Evolutionary conservation across 352 stramenopile genomes (phyloP), one percentile per base, ranked within the genome.

Genomic region (Phytophthora pistaciae): DNA sequence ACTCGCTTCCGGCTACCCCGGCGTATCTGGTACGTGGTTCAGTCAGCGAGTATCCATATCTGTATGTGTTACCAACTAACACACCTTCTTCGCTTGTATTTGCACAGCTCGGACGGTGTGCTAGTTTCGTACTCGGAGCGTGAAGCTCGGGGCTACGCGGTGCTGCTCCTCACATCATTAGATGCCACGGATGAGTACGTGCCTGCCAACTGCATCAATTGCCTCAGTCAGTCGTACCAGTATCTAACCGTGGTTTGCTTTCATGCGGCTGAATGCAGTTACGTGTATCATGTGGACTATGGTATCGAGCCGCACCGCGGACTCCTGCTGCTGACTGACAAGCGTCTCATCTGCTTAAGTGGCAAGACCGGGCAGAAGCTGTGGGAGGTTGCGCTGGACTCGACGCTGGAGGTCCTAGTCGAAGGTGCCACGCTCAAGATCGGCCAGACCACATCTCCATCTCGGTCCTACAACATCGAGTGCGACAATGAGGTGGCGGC

Each of bases 251-350:
- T 11, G 31, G 10, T 10, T n/a, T 50, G 14, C 20, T 56, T 53
- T 14, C 3, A n/a, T 18, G n/a, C 27, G n/a, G 20, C 20, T 54
- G 46, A 2, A 60, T 73, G 33, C 49, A 95, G 87, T 60, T 95
- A 95, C 58, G 85, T 96, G 23, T 96, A 89, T 67, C 89, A 96
- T 62, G 76, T 95, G 13, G 88, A 95, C 68, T 93, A 93, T 56
- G 86, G 86, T 10, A 75, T 91, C 5, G 85, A 92, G 21, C 74
- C 82, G 1, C 78, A 85, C 38, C 85, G 85, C 1, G 88, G 88
- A 0, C 76, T 96, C 23, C 68, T 96, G 33, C 64, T 96, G 68
- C 84, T 96, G 29, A 96, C 89, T 3, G 87, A 96, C 65, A 96
- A 96, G 70, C 87, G 89, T 6, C 79, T 96, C 14, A 79, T 92